A percentile compares a stretch with the other conserved stretches of the same genome.
These are phyloP conservation scores for Bathelium albidoporum DNA, from an alignment of 495 filamentous ascomycete genomes.

Conservation along the genomic window DNA sequence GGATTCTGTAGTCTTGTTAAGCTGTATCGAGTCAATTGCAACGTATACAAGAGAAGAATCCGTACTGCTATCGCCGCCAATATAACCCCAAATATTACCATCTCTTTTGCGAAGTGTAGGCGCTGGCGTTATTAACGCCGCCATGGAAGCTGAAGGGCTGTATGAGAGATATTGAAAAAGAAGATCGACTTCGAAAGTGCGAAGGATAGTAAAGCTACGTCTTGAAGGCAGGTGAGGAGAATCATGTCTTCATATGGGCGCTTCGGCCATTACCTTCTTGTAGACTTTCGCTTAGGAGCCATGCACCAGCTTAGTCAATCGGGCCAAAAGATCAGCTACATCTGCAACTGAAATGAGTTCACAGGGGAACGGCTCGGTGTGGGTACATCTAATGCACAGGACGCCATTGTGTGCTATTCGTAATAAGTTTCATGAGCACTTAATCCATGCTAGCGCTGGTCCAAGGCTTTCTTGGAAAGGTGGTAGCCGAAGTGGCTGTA, in stretches of 20 bases:
- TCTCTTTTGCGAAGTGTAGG: background rate
- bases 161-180: background rate
- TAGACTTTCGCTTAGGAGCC: background rate
- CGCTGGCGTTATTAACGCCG: background rate
- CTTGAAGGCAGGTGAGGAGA: background rate
- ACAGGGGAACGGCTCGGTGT: background rate
- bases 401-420: too few relatives aligned
- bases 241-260: background rate
- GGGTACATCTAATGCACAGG: too few relatives aligned
- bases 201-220: background rate
- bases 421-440: too few relatives aligned
- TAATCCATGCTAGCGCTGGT: background rate
- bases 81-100: slow-evolving; percentile 2
- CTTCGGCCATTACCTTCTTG: background rate
- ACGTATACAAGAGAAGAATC: background rate
- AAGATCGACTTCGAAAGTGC: background rate
- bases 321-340: background rate
- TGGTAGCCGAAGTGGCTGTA: background rate
- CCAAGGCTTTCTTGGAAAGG: background rate
- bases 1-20: background rate
- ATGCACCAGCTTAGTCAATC: background rate
- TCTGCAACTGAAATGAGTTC: background rate
- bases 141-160: background rate
- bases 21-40: background rate
- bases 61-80: slow-evolving; percentile 5